A percentile compares a stretch with the other conserved stretches of the same genome.
Conservation (phyloP, 345 rosid genomes). For the Gynandropsis gynandra region DNA sequence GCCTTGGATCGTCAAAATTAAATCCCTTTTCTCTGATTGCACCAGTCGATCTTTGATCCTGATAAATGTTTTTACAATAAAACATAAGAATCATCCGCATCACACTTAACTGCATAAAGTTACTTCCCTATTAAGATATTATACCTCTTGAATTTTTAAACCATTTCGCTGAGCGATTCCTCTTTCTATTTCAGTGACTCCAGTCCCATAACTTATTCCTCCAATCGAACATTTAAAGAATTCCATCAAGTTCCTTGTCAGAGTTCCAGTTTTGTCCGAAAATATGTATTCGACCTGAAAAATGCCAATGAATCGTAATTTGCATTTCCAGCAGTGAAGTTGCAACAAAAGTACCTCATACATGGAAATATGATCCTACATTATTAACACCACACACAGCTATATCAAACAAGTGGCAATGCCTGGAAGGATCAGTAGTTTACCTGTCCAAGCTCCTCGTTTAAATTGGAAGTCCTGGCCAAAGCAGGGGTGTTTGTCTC, state of each 20-base stretch:
- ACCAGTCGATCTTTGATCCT: conserved; percentile 47
- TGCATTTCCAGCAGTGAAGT: conserved; percentile 10
- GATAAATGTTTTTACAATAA: conserved; percentile 15
- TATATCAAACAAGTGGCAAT: conserved; percentile 12
- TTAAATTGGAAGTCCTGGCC: conserved; percentile 96
- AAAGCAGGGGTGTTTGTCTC: conserved; percentile 90
- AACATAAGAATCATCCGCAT: conserved; percentile 17
- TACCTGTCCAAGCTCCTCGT: conserved; percentile 99
- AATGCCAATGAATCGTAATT: conserved; percentile 8
- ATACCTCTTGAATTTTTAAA: conserved; percentile 63
- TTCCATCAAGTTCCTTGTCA: conserved; percentile 98
- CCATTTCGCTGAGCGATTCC: conserved; percentile 72
- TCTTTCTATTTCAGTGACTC: conserved; percentile 87
- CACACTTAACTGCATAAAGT: conserved; percentile 17
- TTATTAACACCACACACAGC: conserved; percentile 7
- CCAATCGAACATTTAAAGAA: conserved; percentile 99
- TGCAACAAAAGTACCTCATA: not conserved
- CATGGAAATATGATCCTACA: not conserved
- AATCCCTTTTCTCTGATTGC: conserved; percentile 75
- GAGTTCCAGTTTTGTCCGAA: conserved; percentile 98
- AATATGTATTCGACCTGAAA: conserved; percentile 94
- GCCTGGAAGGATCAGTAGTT: conserved; percentile 14
- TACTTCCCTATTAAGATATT: conserved; percentile 14
- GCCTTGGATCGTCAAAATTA: conserved; percentile 87
- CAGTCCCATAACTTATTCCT: conserved; percentile 87